Conservation (phyloP, 169 alveolate genomes). For the Eimeria zaria region DNA sequence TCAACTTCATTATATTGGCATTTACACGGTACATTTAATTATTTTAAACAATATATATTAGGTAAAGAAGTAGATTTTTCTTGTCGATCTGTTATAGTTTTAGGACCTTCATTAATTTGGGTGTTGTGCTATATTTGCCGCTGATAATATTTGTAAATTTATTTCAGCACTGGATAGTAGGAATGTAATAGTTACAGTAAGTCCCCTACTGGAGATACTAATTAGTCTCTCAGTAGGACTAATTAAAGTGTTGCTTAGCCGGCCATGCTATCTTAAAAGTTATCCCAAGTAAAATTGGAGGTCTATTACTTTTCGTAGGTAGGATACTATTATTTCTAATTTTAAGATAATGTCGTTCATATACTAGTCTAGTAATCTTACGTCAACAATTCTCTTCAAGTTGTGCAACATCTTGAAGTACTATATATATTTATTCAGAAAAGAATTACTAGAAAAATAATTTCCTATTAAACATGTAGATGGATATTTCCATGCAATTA, state of each 20-base stretch:
- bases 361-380: too few species aligned
- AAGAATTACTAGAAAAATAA: slow-evolving; percentile 50
- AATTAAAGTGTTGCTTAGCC: too few species aligned
- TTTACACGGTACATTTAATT: slow-evolving; percentile 82
- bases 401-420: too few species aligned
- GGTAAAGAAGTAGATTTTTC: slow-evolving; percentile 87
- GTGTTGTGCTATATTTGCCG: too few species aligned
- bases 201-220: slow-evolving; percentile 4
- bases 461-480: slow-evolving; percentile 73
- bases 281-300: background rate
- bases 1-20: background rate
- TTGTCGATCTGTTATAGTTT: slow-evolving; percentile 86
- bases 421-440: background rate
- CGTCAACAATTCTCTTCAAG: too few species aligned
- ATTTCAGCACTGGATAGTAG: background rate
- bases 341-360: too few species aligned
- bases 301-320: too few species aligned
- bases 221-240: background rate
- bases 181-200: background rate
- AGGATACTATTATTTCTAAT: too few species aligned
- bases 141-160: too few species aligned
- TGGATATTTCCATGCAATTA: slow-evolving; percentile 83
- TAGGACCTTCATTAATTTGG: slow-evolving; percentile 86
- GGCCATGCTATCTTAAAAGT: too few species aligned
- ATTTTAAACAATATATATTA: slow-evolving; percentile 85